Evolutionary conservation across 192 early-diverging fungal genomes (phyloP).

Genomic region (Spizellomyces punctatus): DNA sequence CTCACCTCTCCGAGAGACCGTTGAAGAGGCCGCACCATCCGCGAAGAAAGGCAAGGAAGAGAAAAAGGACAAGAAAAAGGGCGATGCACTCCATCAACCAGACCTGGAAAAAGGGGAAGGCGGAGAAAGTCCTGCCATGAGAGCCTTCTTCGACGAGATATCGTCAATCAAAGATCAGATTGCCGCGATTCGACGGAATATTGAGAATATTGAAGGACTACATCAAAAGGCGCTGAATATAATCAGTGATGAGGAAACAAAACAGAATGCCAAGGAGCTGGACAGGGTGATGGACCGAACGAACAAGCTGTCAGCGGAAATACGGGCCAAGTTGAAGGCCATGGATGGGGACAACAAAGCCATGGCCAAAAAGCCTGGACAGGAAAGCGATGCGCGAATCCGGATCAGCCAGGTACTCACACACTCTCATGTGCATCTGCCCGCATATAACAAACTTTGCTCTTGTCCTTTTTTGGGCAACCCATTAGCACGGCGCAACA

Average conservation of each 20-base stretch:
- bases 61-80: slow-evolving; percentile 20
- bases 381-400: slow-evolving; percentile 45
- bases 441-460: slow-evolving; percentile 8
- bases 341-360: slow-evolving; percentile 56
- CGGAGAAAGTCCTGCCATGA: slow-evolving; percentile 43
- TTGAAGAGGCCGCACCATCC: slow-evolving; percentile 1
- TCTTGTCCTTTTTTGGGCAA: background rate
- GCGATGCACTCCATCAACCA: background rate
- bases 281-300: slow-evolving; percentile 53
- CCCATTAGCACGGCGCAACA: background rate
- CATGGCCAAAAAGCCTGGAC: slow-evolving; percentile 39
- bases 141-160: slow-evolving; percentile 52
- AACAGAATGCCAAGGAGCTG: slow-evolving; percentile 49
- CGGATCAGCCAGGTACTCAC: slow-evolving; percentile 42
- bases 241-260: slow-evolving; percentile 50
- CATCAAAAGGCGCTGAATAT: slow-evolving; percentile 56
- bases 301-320: slow-evolving; percentile 42
- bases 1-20: slow-evolving; percentile 6
- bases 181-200: slow-evolving; percentile 36
- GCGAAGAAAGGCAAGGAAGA: slow-evolving; percentile 4
- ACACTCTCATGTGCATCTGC: background rate
- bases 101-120: background rate
- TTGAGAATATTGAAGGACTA: slow-evolving; percentile 47
- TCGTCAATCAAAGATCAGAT: slow-evolving; percentile 49
- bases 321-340: slow-evolving; percentile 52